Conservation (phyloP, 2,329 filamentous ascomycete genomes). For the Achaetomium macrosporum region DNA sequence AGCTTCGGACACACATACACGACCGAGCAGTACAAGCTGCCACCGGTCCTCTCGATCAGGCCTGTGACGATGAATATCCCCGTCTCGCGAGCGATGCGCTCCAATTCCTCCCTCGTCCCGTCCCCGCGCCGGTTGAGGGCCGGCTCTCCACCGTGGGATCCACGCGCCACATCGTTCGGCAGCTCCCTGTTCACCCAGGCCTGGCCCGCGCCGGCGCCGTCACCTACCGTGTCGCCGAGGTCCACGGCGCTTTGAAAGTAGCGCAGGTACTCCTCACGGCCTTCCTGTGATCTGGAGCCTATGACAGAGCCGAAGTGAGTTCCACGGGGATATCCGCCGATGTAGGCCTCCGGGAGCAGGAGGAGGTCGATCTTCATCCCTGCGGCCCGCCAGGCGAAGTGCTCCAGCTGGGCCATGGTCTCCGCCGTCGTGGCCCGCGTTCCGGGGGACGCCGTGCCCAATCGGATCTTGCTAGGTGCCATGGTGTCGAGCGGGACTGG, state of each 20-base stretch:
- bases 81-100: conserved; percentile 67
- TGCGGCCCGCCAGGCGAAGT: conserved; percentile 59
- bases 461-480: conserved; percentile 36
- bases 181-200: conserved; percentile 64
- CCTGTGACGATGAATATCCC: conserved; percentile 79
- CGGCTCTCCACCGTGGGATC: conserved; percentile 17
- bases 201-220: conserved; percentile 59
- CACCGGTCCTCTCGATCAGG: conserved; percentile 71
- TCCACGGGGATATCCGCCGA: conserved; percentile 86
- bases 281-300: conserved; percentile 60
- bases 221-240: conserved; percentile 67
- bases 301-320: conserved; percentile 70
- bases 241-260: conserved; percentile 80
- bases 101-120: conserved; percentile 72
- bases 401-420: conserved; percentile 62
- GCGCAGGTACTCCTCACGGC: conserved; percentile 73
- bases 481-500: conserved; percentile 2
- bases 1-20: conserved; percentile 72
- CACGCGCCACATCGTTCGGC: conserved; percentile 4
- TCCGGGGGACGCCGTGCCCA: conserved; percentile 51
- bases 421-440: conserved; percentile 44
- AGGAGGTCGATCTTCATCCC: conserved; percentile 56
- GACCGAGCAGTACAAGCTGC: conserved; percentile 76
- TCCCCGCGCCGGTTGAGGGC: conserved; percentile 37
- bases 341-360: conserved; percentile 85